phyloP scores from a whole-genome alignment of 2,329 filamentous ascomycete species.

The Ustulina deusta region DNA sequence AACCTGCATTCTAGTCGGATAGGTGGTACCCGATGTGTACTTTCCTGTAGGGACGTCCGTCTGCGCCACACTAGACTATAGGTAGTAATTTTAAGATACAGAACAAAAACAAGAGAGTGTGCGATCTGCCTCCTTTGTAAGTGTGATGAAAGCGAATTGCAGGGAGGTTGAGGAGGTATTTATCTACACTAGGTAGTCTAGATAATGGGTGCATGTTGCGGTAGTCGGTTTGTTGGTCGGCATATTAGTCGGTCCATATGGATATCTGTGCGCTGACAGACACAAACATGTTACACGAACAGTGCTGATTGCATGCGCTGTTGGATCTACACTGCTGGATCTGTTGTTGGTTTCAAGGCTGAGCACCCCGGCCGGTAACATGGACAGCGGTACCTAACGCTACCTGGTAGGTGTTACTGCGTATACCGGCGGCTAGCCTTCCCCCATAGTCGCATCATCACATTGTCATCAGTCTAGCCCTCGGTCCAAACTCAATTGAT shows the following conservation, averaged over 20 bases:
- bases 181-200: background rate
- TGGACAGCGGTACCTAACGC: slow-evolving; percentile 6
- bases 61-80: background rate
- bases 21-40: background rate
- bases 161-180: too few relatives aligned
- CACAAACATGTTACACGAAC: slow-evolving; percentile 6
- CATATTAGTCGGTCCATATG: background rate
- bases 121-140: background rate
- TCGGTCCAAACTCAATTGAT: slow-evolving; percentile 24
- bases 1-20: background rate
- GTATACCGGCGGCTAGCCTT: slow-evolving; percentile 6
- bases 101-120: background rate
- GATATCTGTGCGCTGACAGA: background rate
- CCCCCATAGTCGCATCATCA: slow-evolving; percentile 14
- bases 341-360: background rate
- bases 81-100: too few relatives aligned
- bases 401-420: slow-evolving; percentile 7
- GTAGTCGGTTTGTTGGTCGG: background rate
- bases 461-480: slow-evolving; percentile 25
- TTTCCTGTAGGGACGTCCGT: background rate
- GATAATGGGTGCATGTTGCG: too few relatives aligned
- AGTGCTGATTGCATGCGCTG: background rate
- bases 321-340: slow-evolving; percentile 6
- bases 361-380: background rate
- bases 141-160: background rate